Percentiles rank a stretch among this genome's conserved stretches.
These are phyloP conservation scores for Phyllosticta citriasiana DNA, from an alignment of 2,329 filamentous ascomycete genomes.

Conservation along the genomic window DNA sequence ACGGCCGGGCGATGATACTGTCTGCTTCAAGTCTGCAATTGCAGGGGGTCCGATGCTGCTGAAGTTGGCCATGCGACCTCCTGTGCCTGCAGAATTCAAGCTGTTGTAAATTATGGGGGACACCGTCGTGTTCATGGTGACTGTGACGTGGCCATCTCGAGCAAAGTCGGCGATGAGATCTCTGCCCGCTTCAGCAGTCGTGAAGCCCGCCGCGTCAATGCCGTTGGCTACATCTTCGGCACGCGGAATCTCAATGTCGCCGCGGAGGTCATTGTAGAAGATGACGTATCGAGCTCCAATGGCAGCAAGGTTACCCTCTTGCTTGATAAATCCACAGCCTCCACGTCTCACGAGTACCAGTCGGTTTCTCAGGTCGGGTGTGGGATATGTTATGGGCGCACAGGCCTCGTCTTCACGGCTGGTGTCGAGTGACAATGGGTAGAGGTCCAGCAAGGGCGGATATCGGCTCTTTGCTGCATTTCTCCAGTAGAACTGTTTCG, in stretches of 20 bases:
- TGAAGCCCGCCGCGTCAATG: neutral
- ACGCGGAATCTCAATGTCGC: neutral
- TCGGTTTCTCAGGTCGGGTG: neutral
- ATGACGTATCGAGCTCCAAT: neutral
- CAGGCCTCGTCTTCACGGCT: neutral
- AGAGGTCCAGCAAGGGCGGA: neutral
- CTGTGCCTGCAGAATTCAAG: neutral
- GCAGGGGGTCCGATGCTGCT: neutral
- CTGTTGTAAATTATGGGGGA: neutral
- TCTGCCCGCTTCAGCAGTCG: neutral
- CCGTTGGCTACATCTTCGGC: neutral
- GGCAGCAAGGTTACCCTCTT: neutral
- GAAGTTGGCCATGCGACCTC: neutral
- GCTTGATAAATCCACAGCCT: neutral
- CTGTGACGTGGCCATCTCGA: neutral
- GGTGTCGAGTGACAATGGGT: neutral
- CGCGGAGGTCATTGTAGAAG: neutral
- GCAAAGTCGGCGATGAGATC: neutral
- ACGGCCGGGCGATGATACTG: neutral
- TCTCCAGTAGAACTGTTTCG: neutral
- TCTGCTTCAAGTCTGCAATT: neutral
- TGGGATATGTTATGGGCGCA: neutral
- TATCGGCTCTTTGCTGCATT: neutral
- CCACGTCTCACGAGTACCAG: neutral
- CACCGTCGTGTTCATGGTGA: neutral